Percentiles rank a stretch among this genome's conserved stretches.
Conservation (phyloP, 129 eudicot species). For the Sambucus nigra region DNA sequence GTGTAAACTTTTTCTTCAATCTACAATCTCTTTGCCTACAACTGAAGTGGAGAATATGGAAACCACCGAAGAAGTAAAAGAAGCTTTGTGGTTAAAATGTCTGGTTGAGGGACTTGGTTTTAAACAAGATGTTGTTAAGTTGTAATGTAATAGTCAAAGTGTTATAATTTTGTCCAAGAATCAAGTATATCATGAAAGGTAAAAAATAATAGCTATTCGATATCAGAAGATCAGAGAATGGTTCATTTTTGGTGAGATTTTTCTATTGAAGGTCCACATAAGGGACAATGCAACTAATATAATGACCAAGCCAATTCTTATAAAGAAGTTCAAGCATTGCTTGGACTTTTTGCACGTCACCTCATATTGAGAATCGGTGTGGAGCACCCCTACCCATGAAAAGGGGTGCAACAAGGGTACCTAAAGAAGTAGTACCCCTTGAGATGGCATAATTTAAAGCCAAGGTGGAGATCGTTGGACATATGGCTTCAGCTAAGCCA, state of each 20-base stretch:
- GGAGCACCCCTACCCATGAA: neutral
- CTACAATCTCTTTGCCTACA: neutral
- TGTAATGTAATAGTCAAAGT: neutral
- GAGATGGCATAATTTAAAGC: neutral
- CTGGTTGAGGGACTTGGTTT: neutral
- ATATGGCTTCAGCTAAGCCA: neutral
- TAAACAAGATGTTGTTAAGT: neutral
- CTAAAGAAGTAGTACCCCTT: neutral
- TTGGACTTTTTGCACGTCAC: neutral
- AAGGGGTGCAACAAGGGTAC: neutral
- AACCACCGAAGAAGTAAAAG: neutral
- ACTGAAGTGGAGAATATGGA: neutral
- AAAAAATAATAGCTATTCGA: neutral
- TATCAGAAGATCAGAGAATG: neutral
- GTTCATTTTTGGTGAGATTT: neutral
- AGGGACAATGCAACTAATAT: neutral
- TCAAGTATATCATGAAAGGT: neutral
- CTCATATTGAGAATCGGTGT: neutral
- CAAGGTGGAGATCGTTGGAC: slow-evolving; percentile 1
- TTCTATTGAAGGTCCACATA: neutral
- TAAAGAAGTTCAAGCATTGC: neutral
- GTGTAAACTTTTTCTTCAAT: neutral
- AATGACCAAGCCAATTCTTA: neutral
- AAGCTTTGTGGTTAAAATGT: slow-evolving; percentile 6
- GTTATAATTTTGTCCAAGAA: neutral